Evolutionary conservation across 2,329 filamentous ascomycete species (phyloP), one percentile per base, ranked within the genome.

Genomic region (Ilyonectria sp.): DNA sequence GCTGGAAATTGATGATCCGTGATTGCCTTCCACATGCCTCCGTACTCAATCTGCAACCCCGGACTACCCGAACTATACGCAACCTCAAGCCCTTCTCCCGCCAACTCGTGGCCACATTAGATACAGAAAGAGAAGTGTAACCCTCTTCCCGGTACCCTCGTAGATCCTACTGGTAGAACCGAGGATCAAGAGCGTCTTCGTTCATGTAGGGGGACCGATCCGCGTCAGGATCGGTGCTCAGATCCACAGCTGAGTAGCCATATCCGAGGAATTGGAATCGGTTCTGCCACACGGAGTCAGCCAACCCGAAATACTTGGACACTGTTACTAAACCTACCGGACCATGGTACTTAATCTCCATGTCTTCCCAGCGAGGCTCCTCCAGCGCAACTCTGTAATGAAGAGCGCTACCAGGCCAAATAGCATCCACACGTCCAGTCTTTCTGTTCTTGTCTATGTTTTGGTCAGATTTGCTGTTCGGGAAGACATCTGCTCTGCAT

Each of bases 341-440:
- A 15, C 26, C 15, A 33, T 53, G 58, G n/a, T 61, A 61, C 13
- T n/a, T 35, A 6, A 61, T 61, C 17, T 61, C 58, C 26, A 61
- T 53, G 26, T 61, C 58, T 13, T 61, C 58, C n/a, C 50, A 57
- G 7, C 60, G 43, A 3, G 53, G 52, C 0, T 63, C 60, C 4
- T 56, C 23, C 4, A 63, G 21, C 2, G 21, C 19, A 8, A 17
- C 53, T 10, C 44, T 21, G 19, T 43, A 63, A 23, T 63, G 60
- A 10, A 63, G 46, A n/a, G 44, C 53, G 26, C 52, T 63, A 1
- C 60, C 60, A 6, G 60, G 60, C 60, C 60, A 63, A 17, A 52
- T 57, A 2, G 60, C 60, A 23, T 63, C 53, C 2, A 63, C 60
- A 6, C 33, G 43, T n/a, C 60, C 60, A 1, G 44, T 63, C 17